A percentile compares a stretch with the other conserved stretches of the same genome.
These are phyloP conservation scores for Nephelium lappaceum DNA, from an alignment of 345 rosid genomes.

Conservation along the genomic window DNA sequence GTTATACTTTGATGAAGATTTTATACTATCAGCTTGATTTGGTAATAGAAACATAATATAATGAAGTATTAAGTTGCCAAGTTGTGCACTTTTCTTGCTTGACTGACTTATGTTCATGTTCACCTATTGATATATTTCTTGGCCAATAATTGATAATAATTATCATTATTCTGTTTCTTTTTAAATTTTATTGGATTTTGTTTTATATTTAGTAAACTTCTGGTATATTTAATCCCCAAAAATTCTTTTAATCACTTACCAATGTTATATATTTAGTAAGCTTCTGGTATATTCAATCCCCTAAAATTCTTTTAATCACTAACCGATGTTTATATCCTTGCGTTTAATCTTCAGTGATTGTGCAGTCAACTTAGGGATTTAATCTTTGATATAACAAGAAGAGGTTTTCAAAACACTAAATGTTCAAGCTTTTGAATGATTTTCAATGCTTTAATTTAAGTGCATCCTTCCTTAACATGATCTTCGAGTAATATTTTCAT, in stretches of 20 bases:
- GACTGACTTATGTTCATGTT: background rate
- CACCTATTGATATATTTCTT: background rate
- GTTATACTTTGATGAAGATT: background rate
- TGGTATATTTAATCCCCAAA: background rate
- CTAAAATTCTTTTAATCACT: background rate
- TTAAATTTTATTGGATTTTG: background rate
- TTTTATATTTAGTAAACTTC: background rate
- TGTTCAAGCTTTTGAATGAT: constrained; percentile 3
- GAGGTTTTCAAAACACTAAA: background rate
- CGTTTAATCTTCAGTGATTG: background rate
- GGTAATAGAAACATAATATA: background rate
- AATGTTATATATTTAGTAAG: background rate
- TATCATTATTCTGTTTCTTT: background rate
- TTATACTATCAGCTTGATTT: background rate
- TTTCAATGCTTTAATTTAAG: background rate
- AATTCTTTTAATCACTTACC: too few relatives aligned
- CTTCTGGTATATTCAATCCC: background rate
- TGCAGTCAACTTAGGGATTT: background rate
- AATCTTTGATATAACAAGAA: background rate
- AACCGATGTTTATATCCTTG: background rate
- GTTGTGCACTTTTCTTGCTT: background rate
- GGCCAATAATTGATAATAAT: background rate
- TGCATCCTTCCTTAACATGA: constrained; percentile 3
- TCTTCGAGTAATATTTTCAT: constrained; percentile 8
- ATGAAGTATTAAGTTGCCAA: background rate